These are phyloP conservation scores for Thamnidium elegans DNA, from an alignment of 192 early-diverging fungal genomes.

Conservation along the genomic window DNA sequence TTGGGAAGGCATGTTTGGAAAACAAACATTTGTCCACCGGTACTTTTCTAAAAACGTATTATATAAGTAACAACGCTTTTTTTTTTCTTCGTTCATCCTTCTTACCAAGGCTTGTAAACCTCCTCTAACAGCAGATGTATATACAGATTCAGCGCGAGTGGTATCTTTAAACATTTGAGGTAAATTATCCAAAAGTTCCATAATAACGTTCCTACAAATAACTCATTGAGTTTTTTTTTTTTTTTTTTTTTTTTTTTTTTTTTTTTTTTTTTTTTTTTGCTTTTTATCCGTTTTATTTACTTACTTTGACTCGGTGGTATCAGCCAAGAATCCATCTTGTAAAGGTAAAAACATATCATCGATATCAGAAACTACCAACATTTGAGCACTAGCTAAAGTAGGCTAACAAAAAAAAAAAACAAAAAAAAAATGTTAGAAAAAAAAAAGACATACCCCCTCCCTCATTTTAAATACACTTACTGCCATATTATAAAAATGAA, in stretches of 20 bases:
- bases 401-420: conserved; percentile 46
- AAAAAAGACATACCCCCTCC: too few relatives aligned
- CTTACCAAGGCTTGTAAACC: conserved; percentile 70
- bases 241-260: too few relatives aligned
- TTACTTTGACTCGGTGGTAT: conserved; percentile 79
- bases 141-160: conserved; percentile 72
- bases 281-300: too few relatives aligned
- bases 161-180: conserved; percentile 85
- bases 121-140: conserved; percentile 83
- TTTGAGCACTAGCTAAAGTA: conserved; percentile 85
- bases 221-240: too few relatives aligned
- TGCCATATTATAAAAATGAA: conserved; percentile 94
- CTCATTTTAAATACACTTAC: conserved; percentile 35
- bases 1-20: conserved; percentile 89
- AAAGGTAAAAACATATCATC: conserved; percentile 94
- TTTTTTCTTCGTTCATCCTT: neutral
- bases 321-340: conserved; percentile 88
- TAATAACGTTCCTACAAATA: conserved; percentile 65
- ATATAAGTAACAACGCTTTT: conserved; percentile 2
- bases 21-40: conserved; percentile 83
- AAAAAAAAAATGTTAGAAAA: neutral
- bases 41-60: conserved; percentile 51
- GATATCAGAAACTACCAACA: conserved; percentile 93
- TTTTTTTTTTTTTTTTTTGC: too few relatives aligned
- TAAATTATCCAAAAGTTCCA: conserved; percentile 75